Percentiles rank a stretch among this genome's conserved stretches.
These are phyloP conservation scores for Pyricularia sp. DNA, from an alignment of 2,329 filamentous ascomycete genomes.

Conservation along the genomic window DNA sequence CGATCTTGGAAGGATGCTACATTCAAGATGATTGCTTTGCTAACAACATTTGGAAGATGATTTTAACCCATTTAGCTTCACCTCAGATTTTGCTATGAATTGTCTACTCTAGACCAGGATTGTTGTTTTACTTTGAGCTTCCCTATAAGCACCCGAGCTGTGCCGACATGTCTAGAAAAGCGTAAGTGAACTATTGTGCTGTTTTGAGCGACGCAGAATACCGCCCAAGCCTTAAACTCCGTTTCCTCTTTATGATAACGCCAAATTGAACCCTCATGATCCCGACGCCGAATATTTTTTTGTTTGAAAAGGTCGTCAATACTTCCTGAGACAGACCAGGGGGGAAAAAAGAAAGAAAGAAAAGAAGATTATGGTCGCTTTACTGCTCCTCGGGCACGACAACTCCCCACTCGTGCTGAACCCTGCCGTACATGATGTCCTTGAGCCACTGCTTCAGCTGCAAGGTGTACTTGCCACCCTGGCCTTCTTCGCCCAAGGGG, in stretches of 20 bases:
- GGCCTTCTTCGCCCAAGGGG: constrained; percentile 40
- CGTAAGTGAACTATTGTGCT: background rate
- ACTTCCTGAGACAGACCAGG: background rate
- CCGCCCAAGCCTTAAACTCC: background rate
- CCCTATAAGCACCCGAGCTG: background rate
- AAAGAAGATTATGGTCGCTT: background rate
- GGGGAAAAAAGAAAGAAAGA: background rate
- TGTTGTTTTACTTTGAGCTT: background rate
- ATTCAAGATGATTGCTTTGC: background rate
- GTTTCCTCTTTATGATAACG: background rate
- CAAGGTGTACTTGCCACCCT: constrained; percentile 41
- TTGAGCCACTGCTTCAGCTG: constrained; percentile 54
- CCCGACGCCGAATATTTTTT: background rate
- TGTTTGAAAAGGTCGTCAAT: background rate
- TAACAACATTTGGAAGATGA: background rate
- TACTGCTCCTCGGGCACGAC: constrained; percentile 45
- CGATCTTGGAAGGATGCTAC: background rate
- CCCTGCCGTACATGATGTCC: constrained; percentile 63
- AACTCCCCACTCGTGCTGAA: constrained; percentile 56
- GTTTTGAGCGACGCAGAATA: background rate
- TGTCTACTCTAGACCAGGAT: background rate
- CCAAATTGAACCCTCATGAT: background rate
- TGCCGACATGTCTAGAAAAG: background rate
- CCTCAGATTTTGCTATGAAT: background rate
- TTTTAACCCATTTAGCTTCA: background rate